Conservation (phyloP, 768 basidiomycete species). For the Trametes coccinea region DNA sequence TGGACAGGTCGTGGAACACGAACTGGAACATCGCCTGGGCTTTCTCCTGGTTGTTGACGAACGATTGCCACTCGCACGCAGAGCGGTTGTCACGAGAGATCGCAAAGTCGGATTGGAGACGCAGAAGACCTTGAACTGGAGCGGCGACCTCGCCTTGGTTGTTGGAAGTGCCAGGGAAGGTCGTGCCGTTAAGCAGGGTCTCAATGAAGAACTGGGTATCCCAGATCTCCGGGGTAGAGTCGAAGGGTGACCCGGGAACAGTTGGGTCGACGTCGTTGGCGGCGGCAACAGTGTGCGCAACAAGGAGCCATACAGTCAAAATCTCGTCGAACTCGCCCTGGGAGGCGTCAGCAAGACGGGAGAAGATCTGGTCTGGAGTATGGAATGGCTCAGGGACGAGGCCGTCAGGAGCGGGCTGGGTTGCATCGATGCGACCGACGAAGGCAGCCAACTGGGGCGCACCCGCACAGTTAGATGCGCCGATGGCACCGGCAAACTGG, state of each 20-base stretch:
- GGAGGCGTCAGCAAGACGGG: slow-evolving; percentile 13
- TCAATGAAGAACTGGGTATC: slow-evolving; percentile 20
- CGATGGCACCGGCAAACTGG: slow-evolving; percentile 19
- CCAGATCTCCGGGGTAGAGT: slow-evolving; percentile 10
- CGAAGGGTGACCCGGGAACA: slow-evolving; percentile 13
- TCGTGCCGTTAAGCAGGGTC: slow-evolving; percentile 9
- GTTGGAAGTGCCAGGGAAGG: slow-evolving; percentile 10
- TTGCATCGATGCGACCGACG: slow-evolving; percentile 10
- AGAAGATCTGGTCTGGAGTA: slow-evolving; percentile 22
- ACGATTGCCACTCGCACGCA: slow-evolving; percentile 30
- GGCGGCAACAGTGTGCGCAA: slow-evolving; percentile 12
- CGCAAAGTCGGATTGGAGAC: slow-evolving; percentile 18
- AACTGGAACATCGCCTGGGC: slow-evolving; percentile 23
- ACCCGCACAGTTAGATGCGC: slow-evolving; percentile 15
- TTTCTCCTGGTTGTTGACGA: slow-evolving; percentile 23
- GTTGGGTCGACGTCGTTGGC: slow-evolving; percentile 20
- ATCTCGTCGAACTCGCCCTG: slow-evolving; percentile 15
- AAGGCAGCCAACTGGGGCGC: slow-evolving; percentile 13
- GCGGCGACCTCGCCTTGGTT: slow-evolving; percentile 18
- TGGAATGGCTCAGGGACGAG: slow-evolving; percentile 18
- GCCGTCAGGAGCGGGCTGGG: slow-evolving; percentile 9
- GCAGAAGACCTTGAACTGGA: background rate
- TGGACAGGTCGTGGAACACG: slow-evolving; percentile 15
- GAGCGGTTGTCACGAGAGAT: slow-evolving; percentile 29
- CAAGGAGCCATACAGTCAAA: slow-evolving; percentile 16